Conservation (phyloP, 345 rosid species). For the Eucalyptus pauciflora region DNA sequence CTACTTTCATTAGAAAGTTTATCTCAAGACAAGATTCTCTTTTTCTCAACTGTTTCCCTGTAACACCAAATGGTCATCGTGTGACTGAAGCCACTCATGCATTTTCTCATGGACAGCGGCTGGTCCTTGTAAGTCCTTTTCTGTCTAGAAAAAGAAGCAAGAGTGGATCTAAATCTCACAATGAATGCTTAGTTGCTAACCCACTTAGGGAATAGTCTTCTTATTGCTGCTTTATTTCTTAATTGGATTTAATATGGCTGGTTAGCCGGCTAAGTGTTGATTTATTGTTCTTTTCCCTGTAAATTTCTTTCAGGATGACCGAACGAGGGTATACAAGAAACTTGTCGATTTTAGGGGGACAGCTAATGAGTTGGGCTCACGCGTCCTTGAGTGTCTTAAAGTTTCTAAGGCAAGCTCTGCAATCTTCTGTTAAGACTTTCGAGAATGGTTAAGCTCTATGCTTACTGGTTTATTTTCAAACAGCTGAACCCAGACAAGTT, state of each 20-base stretch:
- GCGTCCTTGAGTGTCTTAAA: slow-evolving; percentile 62
- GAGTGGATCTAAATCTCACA: neutral
- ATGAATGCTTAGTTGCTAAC: neutral
- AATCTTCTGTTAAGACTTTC: neutral
- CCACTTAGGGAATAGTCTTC: neutral
- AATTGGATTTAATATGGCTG: neutral
- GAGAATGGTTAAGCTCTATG: neutral
- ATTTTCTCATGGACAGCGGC: slow-evolving; percentile 39
- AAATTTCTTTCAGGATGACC: slow-evolving; percentile 46
- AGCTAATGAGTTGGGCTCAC: slow-evolving; percentile 56
- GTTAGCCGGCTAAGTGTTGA: neutral
- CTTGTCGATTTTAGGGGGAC: slow-evolving; percentile 61
- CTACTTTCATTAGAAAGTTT: slow-evolving; percentile 35
- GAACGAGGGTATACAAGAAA: slow-evolving; percentile 68
- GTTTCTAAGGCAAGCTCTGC: slow-evolving; percentile 61
- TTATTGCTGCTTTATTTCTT: neutral
- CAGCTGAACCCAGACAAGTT: slow-evolving; percentile 65
- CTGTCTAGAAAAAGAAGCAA: neutral
- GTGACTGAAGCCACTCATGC: slow-evolving; percentile 58
- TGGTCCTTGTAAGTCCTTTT: slow-evolving; percentile 50
- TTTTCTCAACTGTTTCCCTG: slow-evolving; percentile 50
- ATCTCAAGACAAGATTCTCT: slow-evolving; percentile 20
- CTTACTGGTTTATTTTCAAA: neutral
- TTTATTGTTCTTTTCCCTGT: neutral
- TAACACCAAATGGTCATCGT: slow-evolving; percentile 81